phyloP scores from a whole-genome alignment of 305 asterid species.

The Fraxinus floribunda region DNA sequence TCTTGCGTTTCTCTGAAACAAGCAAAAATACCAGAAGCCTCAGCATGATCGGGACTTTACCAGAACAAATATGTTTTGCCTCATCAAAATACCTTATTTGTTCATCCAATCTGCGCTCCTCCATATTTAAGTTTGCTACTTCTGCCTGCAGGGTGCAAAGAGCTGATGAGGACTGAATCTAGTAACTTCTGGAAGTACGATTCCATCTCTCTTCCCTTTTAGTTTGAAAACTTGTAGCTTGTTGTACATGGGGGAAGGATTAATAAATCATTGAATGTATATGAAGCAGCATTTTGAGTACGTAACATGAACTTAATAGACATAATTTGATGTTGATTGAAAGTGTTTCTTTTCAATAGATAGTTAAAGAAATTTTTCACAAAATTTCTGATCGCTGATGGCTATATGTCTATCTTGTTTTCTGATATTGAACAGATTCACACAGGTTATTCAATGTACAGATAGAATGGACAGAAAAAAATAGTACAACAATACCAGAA shows the following conservation, averaged over 20 bases:
- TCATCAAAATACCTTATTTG: constrained; percentile 55
- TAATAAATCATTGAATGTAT: not conserved
- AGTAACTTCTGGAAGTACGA: not conserved
- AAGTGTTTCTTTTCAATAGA: not conserved
- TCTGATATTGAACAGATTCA: not conserved
- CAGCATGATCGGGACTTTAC: not conserved
- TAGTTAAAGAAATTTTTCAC: not conserved
- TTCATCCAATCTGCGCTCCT: constrained; percentile 70
- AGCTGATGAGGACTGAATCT: not conserved
- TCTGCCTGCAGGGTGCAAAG: constrained; percentile 59
- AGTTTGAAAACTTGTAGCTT: not conserved
- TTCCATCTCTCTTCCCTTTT: not conserved
- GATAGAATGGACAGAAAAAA: not conserved
- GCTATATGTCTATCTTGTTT: not conserved
- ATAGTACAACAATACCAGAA: not conserved
- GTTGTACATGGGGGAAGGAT: not conserved
- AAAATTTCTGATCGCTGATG: not conserved
- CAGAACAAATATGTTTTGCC: not conserved
- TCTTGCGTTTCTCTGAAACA: constrained; percentile 66
- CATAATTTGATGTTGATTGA: not conserved
- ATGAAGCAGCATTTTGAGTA: not conserved
- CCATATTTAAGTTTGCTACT: constrained; percentile 59
- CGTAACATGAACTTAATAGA: not conserved
- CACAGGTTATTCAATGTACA: not conserved
- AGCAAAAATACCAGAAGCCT: constrained; percentile 20